A percentile compares a stretch with the other conserved stretches of the same genome.
Evolutionary conservation across 1,284 basidiomycete genomes (phyloP).

Genomic region (Pisolithus thermaeus): DNA sequence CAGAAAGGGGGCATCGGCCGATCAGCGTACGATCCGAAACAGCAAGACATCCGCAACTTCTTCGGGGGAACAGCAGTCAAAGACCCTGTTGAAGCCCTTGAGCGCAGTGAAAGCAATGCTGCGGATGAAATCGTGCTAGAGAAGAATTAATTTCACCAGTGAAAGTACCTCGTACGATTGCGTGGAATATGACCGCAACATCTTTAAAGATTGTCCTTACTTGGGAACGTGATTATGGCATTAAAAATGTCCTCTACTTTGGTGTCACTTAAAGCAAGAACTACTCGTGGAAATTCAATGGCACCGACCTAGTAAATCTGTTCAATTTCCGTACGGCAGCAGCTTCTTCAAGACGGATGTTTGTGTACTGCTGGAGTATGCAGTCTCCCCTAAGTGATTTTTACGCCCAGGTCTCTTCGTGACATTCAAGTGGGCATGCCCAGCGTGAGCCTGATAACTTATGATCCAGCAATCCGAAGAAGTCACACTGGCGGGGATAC

Average conservation of each 20-base stretch:
- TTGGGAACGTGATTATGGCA: background rate
- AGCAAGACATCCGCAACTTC: slow-evolving; percentile 72
- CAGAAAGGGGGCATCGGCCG: slow-evolving; percentile 78
- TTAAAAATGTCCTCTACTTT: background rate
- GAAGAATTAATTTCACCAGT: background rate
- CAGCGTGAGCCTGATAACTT: slow-evolving; percentile 54
- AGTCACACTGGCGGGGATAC: slow-evolving; percentile 18
- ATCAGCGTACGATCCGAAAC: slow-evolving; percentile 65
- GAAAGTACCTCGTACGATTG: too few species aligned
- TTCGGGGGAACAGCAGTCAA: slow-evolving; percentile 51
- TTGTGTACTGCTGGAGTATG: slow-evolving; percentile 60
- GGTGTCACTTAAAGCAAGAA: background rate
- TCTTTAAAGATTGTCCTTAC: background rate
- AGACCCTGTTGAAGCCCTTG: slow-evolving; percentile 16
- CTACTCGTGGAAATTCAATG: background rate
- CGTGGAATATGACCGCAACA: too few species aligned
- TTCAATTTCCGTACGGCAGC: slow-evolving; percentile 50
- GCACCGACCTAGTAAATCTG: slow-evolving; percentile 11
- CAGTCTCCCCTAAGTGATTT: slow-evolving; percentile 58
- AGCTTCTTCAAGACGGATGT: slow-evolving; percentile 59
- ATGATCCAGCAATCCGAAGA: slow-evolving; percentile 2
- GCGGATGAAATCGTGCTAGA: slow-evolving; percentile 7
- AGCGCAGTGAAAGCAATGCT: slow-evolving; percentile 28
- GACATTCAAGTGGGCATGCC: slow-evolving; percentile 67
- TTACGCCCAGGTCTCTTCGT: slow-evolving; percentile 59